These are phyloP conservation scores for Rhododendron griersonianum DNA, from an alignment of 148 eudicot genomes.

Conservation along the genomic window DNA sequence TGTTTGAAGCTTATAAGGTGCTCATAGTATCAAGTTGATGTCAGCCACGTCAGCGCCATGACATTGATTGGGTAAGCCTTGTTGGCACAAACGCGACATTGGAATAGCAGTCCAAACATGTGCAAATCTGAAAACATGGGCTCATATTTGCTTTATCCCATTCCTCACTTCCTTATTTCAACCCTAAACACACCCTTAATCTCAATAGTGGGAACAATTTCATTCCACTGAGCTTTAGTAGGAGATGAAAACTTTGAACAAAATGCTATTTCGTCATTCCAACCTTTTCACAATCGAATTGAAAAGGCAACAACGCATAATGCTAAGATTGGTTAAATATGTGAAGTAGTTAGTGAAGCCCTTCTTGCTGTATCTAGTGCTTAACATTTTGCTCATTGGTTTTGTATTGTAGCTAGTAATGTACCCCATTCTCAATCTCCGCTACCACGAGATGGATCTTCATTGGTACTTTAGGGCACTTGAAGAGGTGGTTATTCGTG, in stretches of 20 bases:
- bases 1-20: background rate
- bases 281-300: background rate
- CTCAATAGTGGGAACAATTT: background rate
- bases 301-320: background rate
- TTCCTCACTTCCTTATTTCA: background rate
- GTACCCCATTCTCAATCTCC: constrained; percentile 86
- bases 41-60: background rate
- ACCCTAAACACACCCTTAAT: background rate
- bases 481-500: constrained; percentile 88
- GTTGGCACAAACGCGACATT: background rate
- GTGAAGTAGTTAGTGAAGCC: background rate
- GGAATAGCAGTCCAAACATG: background rate
- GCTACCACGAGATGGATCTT: constrained; percentile 89
- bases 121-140: background rate
- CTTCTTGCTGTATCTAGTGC: background rate
- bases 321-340: background rate
- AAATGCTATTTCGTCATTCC: background rate
- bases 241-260: background rate
- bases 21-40: background rate
- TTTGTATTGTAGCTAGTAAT: constrained; percentile 60
- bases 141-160: background rate
- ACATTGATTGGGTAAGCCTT: background rate
- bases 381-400: constrained; percentile 18
- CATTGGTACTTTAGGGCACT: constrained; percentile 95
- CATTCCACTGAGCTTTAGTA: background rate